Evolutionary conservation across 2,329 filamentous ascomycete species (phyloP).

Genomic region (Colletotrichum endophyticum): DNA sequence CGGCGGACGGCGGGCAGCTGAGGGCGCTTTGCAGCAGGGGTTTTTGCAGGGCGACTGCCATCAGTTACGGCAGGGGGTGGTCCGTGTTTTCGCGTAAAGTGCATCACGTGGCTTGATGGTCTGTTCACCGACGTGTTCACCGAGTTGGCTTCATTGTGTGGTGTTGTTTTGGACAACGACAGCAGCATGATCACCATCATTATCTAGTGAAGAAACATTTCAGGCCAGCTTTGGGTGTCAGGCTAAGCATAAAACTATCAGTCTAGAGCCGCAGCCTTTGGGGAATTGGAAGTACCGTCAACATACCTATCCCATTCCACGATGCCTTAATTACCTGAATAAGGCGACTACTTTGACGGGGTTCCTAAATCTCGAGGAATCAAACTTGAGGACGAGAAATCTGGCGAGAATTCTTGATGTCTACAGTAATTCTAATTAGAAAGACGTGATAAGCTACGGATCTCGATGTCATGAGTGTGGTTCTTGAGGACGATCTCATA

Average conservation of each 20-base stretch:
- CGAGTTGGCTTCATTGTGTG: background rate
- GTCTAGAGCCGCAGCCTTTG: background rate
- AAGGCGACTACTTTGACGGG: background rate
- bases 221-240: background rate
- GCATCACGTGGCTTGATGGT: background rate
- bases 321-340: background rate
- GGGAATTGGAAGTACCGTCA: background rate
- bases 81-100: background rate
- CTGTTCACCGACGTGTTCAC: background rate
- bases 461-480: background rate
- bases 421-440: background rate
- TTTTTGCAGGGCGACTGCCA: background rate
- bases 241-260: background rate
- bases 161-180: background rate
- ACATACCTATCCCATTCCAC: background rate
- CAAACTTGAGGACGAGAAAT: background rate
- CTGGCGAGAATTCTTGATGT: background rate
- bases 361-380: background rate
- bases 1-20: background rate
- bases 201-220: background rate
- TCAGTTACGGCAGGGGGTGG: background rate
- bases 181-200: background rate
- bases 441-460: background rate
- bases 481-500: background rate
- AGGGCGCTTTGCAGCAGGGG: background rate